Conservation (phyloP, 208 protist species). For the Trypanosoma platydactyli region DNA sequence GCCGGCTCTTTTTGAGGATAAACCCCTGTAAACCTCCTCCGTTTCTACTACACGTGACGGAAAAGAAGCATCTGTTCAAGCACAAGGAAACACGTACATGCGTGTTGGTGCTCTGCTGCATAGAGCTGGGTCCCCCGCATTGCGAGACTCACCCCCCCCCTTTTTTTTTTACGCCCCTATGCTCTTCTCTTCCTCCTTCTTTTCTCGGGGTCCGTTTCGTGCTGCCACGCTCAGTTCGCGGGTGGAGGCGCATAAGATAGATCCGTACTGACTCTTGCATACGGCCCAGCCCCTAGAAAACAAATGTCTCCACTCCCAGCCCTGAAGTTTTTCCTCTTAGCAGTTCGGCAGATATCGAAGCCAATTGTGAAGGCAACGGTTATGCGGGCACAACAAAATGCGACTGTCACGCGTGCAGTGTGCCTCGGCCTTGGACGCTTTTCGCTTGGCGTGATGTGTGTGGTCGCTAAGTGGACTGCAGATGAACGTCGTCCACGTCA, state of each 20-base stretch:
- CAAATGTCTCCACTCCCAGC: conserved; percentile 74
- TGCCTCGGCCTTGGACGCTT: conserved; percentile 80
- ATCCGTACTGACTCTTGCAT: background rate
- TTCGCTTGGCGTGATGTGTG: conserved; percentile 68
- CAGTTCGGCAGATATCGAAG: conserved; percentile 74
- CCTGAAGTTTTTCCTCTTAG: conserved; percentile 77
- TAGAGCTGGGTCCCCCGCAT: background rate
- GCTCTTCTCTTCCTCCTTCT: conserved; percentile 23
- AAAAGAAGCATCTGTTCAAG: too few relatives aligned
- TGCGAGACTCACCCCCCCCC: background rate
- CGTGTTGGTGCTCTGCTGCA: too few relatives aligned
- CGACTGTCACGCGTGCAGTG: conserved; percentile 51
- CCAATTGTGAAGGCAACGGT: conserved; percentile 66
- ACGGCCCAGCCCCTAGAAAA: background rate
- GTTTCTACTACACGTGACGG: too few relatives aligned
- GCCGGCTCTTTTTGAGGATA: too few relatives aligned
- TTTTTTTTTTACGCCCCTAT: conserved; percentile 23
- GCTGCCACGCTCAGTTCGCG: too few relatives aligned
- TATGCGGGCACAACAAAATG: conserved; percentile 49
- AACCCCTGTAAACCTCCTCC: too few relatives aligned
- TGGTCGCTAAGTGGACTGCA: conserved; percentile 63
- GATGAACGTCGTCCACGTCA: conserved; percentile 26
- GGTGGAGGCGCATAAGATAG: background rate
- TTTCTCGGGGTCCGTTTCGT: conserved; percentile 1
- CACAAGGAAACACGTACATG: too few relatives aligned